These are phyloP conservation scores for Pythium volutum DNA, from an alignment of 352 stramenopile genomes.

Conservation along the genomic window DNA sequence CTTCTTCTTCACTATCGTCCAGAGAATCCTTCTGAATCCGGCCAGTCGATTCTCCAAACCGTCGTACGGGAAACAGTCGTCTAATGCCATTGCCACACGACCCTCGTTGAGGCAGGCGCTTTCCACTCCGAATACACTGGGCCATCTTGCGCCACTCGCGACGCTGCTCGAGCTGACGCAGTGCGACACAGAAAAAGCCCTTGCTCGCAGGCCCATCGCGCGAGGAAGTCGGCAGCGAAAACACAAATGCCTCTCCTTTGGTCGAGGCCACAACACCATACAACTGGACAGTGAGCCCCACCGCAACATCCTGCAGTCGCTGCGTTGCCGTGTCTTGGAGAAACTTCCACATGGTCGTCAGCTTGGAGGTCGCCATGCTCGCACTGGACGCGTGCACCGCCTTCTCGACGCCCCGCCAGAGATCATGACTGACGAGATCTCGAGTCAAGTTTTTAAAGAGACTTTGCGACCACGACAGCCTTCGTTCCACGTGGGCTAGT, in stretches of 20 bases:
- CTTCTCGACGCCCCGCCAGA: constrained; percentile 11
- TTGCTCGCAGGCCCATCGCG: neutral
- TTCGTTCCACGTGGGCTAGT: neutral
- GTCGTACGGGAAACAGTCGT: constrained; percentile 6
- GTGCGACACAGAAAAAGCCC: constrained; percentile 19
- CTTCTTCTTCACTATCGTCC: neutral
- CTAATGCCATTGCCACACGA: neutral
- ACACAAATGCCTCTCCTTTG: constrained; percentile 7
- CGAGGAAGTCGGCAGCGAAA: constrained; percentile 15
- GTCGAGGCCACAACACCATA: constrained; percentile 16
- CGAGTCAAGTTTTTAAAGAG: neutral
- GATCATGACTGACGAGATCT: constrained; percentile 5
- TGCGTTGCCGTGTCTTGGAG: constrained; percentile 1
- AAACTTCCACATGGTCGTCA: constrained; percentile 13
- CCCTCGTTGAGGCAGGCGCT: neutral
- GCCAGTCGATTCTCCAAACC: neutral
- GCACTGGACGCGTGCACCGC: neutral
- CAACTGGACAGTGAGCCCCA: constrained; percentile 8
- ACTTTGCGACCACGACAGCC: neutral
- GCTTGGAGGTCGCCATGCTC: constrained; percentile 4
- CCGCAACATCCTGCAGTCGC: neutral
- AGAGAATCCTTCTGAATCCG: neutral
- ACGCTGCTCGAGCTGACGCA: constrained; percentile 10
- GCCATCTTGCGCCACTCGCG: constrained; percentile 17
- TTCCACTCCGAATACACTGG: constrained; percentile 9